Evolutionary conservation across 2,329 filamentous ascomycete genomes (phyloP).

Genomic region (Pestalotiopsis sp.): DNA sequence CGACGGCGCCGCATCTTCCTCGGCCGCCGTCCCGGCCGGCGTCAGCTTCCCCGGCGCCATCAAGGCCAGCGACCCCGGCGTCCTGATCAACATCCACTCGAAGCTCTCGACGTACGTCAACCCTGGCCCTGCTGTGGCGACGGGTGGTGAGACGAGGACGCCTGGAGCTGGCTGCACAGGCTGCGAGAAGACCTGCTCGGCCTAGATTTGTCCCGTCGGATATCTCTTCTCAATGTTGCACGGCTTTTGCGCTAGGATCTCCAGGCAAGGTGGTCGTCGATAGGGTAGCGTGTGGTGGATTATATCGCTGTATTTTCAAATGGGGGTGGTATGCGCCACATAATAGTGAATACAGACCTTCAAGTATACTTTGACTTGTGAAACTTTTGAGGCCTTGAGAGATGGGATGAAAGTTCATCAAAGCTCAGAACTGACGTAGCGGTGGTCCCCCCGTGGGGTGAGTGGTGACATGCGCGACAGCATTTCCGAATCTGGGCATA

Average conservation of each 20-base stretch:
- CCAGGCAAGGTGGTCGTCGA: neutral
- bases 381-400: neutral
- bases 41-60: conserved; percentile 36
- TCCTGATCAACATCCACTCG: conserved; percentile 35
- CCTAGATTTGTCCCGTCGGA: conserved; percentile 16
- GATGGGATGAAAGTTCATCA: neutral
- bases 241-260: neutral
- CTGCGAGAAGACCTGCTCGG: conserved; percentile 28
- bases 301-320: too few species aligned
- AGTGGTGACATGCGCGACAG: neutral
- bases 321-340: too few species aligned
- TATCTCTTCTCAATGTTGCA: neutral
- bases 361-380: neutral
- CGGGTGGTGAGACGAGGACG: conserved; percentile 26
- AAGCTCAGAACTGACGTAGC: neutral
- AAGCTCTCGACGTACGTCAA: conserved; percentile 28
- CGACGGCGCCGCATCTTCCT: conserved; percentile 24
- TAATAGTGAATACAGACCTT: too few species aligned
- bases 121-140: conserved; percentile 29
- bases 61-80: conserved; percentile 27
- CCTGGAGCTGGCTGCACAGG: conserved; percentile 26
- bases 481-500: neutral
- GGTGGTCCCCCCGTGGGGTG: neutral
- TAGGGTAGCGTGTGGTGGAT: too few species aligned
- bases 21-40: conserved; percentile 26